Evolutionary conservation across 164 flowering plant genomes (phyloP).

Genomic region (Vitis labrusca): DNA sequence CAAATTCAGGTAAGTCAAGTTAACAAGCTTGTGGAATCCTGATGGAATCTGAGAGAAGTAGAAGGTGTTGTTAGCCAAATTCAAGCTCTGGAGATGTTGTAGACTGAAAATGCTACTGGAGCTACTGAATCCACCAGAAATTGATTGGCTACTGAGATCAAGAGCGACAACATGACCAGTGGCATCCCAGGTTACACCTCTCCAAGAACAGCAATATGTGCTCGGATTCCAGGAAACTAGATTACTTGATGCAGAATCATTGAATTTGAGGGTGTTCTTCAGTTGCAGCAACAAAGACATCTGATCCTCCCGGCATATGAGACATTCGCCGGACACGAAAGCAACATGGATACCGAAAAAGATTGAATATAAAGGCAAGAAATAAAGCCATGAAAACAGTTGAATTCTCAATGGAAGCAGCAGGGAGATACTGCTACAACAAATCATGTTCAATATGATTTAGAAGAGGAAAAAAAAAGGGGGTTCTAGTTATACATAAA

Average conservation of each 20-base stretch:
- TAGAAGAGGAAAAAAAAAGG: too few species aligned
- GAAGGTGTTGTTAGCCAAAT: constrained; percentile 40
- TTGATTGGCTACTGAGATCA: constrained; percentile 25
- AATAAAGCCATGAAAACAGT: constrained; percentile 4
- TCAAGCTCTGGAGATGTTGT: constrained; percentile 29
- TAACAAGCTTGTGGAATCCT: neutral
- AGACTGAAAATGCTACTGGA: constrained; percentile 33
- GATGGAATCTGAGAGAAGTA: constrained; percentile 14
- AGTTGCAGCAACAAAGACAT: constrained; percentile 9
- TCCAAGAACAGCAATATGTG: constrained; percentile 26
- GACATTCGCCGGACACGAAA: constrained; percentile 5
- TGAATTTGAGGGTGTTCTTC: constrained; percentile 6
- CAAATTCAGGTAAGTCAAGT: constrained; percentile 45
- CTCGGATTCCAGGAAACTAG: too few species aligned
- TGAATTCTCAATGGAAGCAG: constrained; percentile 7
- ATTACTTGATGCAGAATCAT: neutral
- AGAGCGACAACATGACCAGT: constrained; percentile 31
- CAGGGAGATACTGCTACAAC: neutral
- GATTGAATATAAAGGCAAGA: neutral
- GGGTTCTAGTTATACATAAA: too few species aligned
- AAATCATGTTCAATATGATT: too few species aligned
- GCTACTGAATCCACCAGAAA: constrained; percentile 22
- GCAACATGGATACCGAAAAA: neutral
- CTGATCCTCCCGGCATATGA: neutral
- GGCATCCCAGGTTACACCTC: constrained; percentile 33